phyloP scores from a whole-genome alignment of 164 flowering plant species.

The Cinnamomum chago region DNA sequence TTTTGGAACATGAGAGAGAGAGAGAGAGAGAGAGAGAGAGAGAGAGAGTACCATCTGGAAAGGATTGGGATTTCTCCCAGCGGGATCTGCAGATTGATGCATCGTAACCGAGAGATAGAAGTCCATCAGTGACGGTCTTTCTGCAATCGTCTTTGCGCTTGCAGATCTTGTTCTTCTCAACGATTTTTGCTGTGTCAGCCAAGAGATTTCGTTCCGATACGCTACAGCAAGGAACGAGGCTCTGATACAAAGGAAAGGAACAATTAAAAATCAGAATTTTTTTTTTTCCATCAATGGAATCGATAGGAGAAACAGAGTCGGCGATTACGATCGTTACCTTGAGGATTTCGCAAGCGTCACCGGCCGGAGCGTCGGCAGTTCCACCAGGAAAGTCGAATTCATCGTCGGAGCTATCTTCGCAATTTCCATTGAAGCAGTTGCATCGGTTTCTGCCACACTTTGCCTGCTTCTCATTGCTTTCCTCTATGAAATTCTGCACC shows the following conservation, averaged over 20 bases:
- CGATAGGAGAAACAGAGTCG: not conserved
- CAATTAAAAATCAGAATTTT: not conserved
- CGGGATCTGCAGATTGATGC: constrained; percentile 74
- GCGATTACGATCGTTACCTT: constrained; percentile 38
- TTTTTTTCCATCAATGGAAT: not conserved
- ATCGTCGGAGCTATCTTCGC: constrained; percentile 68
- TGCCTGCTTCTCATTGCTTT: constrained; percentile 51
- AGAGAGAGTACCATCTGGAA: constrained; percentile 59
- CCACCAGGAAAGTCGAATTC: constrained; percentile 48
- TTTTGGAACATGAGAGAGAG: not conserved
- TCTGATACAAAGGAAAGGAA: constrained; percentile 19
- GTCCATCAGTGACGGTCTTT: constrained; percentile 42
- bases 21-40: not conserved
- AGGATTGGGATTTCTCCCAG: constrained; percentile 71
- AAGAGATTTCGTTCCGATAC: constrained; percentile 29
- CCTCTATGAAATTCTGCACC: constrained; percentile 85
- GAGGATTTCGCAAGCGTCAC: constrained; percentile 49
- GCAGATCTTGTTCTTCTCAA: constrained; percentile 45
- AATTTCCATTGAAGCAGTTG: constrained; percentile 80
- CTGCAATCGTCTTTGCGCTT: constrained; percentile 49
- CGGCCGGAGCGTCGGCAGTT: constrained; percentile 34
- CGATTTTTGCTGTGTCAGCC: constrained; percentile 34
- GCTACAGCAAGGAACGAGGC: constrained; percentile 26
- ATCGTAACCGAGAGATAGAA: constrained; percentile 57
- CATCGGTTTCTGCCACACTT: constrained; percentile 65